Percentiles rank a stretch among this genome's conserved stretches.
Evolutionary conservation across 768 basidiomycete genomes (phyloP).

Genomic region (Phaeolepiota aurea): DNA sequence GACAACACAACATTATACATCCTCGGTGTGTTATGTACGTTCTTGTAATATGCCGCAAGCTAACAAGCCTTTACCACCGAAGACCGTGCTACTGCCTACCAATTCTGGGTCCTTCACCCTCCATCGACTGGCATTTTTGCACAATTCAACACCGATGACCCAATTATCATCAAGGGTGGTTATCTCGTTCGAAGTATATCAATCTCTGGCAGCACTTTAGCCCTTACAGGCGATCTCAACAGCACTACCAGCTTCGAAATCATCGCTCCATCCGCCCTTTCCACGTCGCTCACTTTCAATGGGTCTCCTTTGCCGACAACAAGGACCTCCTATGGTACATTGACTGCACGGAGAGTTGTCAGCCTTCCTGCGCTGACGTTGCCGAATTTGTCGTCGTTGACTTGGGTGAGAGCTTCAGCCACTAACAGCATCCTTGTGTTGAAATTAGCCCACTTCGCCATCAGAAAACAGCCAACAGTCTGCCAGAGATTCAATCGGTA

Average conservation of each 20-base stretch:
- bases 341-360: slow-evolving; percentile 20
- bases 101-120: slow-evolving; percentile 43
- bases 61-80: no score
- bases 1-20: slow-evolving; percentile 30
- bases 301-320: slow-evolving; percentile 21
- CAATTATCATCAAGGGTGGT: slow-evolving; percentile 39
- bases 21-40: slow-evolving; percentile 27
- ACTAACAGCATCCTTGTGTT: background rate
- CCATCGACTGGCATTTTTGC: slow-evolving; percentile 26
- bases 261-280: slow-evolving; percentile 30
- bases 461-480: slow-evolving; percentile 32
- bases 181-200: slow-evolving; percentile 35
- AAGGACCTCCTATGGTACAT: slow-evolving; percentile 33
- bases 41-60: no score
- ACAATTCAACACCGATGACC: slow-evolving; percentile 28
- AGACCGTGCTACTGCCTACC: slow-evolving; percentile 42
- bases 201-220: slow-evolving; percentile 24
- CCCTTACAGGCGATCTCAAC: slow-evolving; percentile 36
- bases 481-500: slow-evolving; percentile 28
- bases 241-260: slow-evolving; percentile 35
- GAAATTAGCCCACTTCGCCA: background rate
- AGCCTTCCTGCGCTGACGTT: slow-evolving; percentile 24
- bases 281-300: slow-evolving; percentile 35
- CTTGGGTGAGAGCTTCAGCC: slow-evolving; percentile 21
- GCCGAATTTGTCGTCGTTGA: slow-evolving; percentile 23